phyloP scores from a whole-genome alignment of 139 green algal genomes.

The Penium margaritaceum region DNA sequence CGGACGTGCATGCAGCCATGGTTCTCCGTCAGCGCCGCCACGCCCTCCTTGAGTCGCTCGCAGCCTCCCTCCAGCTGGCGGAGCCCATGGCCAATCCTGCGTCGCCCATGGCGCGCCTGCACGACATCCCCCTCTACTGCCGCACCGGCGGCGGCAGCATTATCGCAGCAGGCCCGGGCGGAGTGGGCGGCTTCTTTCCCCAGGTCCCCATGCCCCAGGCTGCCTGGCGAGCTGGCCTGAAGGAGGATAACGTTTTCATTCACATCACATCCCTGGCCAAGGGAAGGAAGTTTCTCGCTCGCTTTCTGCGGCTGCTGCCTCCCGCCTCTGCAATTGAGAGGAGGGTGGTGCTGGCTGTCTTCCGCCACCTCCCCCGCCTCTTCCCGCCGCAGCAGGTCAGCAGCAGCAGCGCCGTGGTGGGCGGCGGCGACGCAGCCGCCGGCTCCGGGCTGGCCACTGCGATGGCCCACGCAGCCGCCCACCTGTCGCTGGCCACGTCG shows the following conservation, averaged over 20 bases:
- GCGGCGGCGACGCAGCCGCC: constrained; percentile 21
- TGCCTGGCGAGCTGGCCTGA: no score
- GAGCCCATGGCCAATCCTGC: constrained; percentile 27
- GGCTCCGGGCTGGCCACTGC: constrained; percentile 16
- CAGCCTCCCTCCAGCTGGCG: constrained; percentile 29
- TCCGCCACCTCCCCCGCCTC: constrained; percentile 37
- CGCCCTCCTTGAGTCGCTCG: constrained; percentile 26
- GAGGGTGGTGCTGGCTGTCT: constrained; percentile 21
- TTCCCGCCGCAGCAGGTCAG: constrained; percentile 12
- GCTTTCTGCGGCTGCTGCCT: constrained; percentile 28
- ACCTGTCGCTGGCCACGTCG: not conserved
- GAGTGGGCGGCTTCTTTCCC: no score
- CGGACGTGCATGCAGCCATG: not conserved
- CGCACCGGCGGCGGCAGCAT: no score
- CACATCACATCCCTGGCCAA: no score
- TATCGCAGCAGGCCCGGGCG: not conserved
- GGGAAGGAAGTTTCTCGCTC: constrained; percentile 37
- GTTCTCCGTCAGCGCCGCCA: constrained; percentile 23
- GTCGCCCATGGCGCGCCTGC: not conserved
- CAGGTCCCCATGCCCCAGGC: no score
- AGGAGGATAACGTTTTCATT: no score
- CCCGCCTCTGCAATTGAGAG: constrained; percentile 12
- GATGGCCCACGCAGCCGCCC: not conserved
- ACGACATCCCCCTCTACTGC: no score
- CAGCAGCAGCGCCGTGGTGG: no score